These are phyloP conservation scores for Elsinoe arachidis DNA, from an alignment of 2,329 filamentous ascomycete species.

Conservation along the genomic window DNA sequence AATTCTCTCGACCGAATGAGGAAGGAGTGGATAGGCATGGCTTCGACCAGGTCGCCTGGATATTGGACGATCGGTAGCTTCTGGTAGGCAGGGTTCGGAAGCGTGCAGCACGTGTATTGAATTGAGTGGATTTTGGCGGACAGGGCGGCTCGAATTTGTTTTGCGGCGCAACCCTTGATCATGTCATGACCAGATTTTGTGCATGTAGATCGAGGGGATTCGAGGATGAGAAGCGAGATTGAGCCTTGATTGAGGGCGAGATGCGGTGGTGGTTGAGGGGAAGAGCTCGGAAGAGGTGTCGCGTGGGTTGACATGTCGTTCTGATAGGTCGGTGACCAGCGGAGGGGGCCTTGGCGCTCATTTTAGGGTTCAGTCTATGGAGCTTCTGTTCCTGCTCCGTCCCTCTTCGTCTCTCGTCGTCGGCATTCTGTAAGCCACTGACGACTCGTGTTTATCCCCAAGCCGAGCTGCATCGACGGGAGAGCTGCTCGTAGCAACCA, in stretches of 20 bases:
- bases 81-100: not conserved
- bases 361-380: not conserved
- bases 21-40: constrained; percentile 10
- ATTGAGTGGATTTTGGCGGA: not conserved
- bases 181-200: not conserved
- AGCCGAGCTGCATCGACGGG: too few species aligned
- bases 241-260: not conserved
- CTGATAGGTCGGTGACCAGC: not conserved
- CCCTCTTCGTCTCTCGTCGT: not conserved
- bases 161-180: constrained; percentile 1
- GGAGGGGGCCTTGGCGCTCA: constrained; percentile 3
- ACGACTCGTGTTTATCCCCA: not conserved
- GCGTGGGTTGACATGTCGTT: constrained; percentile 4
- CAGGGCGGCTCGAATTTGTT: constrained; percentile 5
- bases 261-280: not conserved
- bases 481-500: not conserved
- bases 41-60: not conserved
- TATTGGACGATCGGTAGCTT: constrained; percentile 2
- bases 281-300: not conserved
- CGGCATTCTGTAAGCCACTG: not conserved
- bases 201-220: constrained; percentile 8
- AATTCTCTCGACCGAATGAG: constrained; percentile 4
- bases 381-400: not conserved
- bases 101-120: constrained; percentile 6
- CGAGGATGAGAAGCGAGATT: constrained; percentile 7